These are phyloP conservation scores for Beauveria scarabaeidicola DNA, from an alignment of 2,329 filamentous ascomycete species.

Conservation along the genomic window DNA sequence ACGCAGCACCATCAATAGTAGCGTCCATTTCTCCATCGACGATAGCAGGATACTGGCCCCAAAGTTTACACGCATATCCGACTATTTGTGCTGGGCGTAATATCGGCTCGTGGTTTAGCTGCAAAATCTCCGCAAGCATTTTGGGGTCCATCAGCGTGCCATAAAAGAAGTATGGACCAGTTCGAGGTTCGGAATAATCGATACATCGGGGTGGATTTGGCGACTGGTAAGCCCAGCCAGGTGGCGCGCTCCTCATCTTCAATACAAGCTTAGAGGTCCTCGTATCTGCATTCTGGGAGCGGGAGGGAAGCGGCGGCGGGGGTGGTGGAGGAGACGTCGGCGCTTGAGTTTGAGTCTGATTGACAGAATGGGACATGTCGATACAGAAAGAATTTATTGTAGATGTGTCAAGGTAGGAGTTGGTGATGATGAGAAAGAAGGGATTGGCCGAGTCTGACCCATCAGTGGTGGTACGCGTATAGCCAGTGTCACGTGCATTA, in stretches of 20 bases:
- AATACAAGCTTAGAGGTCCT: neutral
- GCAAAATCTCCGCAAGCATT: neutral
- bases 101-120: neutral
- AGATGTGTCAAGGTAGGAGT: too few relatives aligned
- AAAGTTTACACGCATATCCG: neutral
- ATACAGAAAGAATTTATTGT: neutral
- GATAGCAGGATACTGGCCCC: slow-evolving; percentile 1
- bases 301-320: neutral
- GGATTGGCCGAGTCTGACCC: too few relatives aligned
- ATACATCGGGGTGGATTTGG: neutral
- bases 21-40: neutral
- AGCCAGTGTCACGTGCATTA: too few relatives aligned
- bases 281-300: neutral
- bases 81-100: neutral
- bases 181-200: neutral
- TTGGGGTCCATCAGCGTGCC: neutral
- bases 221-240: neutral
- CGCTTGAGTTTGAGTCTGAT: neutral
- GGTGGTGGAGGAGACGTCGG: neutral
- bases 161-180: neutral
- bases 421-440: too few relatives aligned
- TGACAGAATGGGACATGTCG: neutral
- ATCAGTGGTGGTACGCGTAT: too few relatives aligned
- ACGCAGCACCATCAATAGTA: neutral
- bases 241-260: neutral